Evolutionary conservation across 2,329 filamentous ascomycete species (phyloP), one percentile per base, ranked within the genome.

Genomic region (Neopestalotiopsis sp.): DNA sequence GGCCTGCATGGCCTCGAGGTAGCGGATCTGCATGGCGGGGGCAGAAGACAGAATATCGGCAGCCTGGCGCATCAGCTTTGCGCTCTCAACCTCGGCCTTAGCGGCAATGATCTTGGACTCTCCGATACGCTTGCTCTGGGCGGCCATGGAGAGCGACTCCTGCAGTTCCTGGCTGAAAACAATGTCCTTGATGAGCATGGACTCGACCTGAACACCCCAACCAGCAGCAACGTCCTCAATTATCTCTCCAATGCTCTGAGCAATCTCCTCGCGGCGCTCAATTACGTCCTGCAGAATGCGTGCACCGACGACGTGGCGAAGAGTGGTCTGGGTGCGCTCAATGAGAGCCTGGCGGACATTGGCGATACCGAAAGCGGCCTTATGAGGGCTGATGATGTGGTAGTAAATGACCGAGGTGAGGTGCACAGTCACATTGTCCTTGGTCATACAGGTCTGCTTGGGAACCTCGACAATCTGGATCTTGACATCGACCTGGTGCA

Each of bases 181-280:
- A 79, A 99, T 97, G 82, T 99, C 96, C 85, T 99, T 98, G 88
- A 99, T 95, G 74, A 99, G 90, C 95, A 99, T 99, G 78, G 92
- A 95, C 87, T 98, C 96, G 69, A 98, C 96, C 78, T 94, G 90
- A 7, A 97, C 95, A 83, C 96, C 96, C 96, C 96, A 99, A 70
- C 94, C 94, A 12, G 89, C 86, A 5, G 96, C 95, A 1, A 97
- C 96, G 74, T 98, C 95, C 79, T 98, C 96, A 75, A 99, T 98
- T 76, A 98, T 98, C 82, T 98, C 95, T 71, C 94, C 91, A 71
- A 98, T 98, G 69, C 92, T 96, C 82, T 95, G 91, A 1, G 96
- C 96, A 74, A 99, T 92, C 83, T 99, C 96, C 84, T 99, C 96
- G 69, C 96, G 94, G 69, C 96, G 94, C 86, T 99, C 96, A 76